Conservation (phyloP, 2,329 filamentous ascomycete species). For the Fusarium albosuccineum region DNA sequence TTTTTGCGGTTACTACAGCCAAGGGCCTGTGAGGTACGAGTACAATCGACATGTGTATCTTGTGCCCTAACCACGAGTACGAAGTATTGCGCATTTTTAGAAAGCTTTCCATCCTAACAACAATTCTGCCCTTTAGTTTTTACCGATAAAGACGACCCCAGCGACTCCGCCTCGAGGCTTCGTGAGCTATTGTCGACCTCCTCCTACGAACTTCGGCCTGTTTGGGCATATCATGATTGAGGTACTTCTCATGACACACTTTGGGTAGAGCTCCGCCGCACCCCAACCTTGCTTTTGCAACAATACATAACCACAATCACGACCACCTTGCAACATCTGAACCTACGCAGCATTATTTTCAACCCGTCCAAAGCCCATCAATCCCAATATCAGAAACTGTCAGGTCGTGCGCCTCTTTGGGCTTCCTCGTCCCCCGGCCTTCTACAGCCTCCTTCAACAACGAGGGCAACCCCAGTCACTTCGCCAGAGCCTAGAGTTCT, state of each 20-base stretch:
- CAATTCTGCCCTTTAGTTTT: conserved; percentile 5
- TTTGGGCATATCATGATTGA: conserved; percentile 12
- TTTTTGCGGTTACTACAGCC: conserved; percentile 28
- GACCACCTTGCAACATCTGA: conserved; percentile 7
- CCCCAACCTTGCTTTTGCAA: background rate
- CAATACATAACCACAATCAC: background rate
- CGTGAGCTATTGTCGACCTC: background rate
- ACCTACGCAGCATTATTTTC: conserved; percentile 14
- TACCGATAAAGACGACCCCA: conserved; percentile 7
- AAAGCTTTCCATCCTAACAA: conserved; percentile 18
- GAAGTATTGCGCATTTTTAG: background rate
- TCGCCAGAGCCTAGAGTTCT: conserved; percentile 25
- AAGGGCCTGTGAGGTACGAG: conserved; percentile 29
- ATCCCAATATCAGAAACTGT: conserved; percentile 16
- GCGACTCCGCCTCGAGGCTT: conserved; percentile 2
- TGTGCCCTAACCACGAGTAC: background rate
- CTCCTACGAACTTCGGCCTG: conserved; percentile 7
- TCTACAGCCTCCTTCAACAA: conserved; percentile 25
- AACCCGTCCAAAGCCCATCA: background rate
- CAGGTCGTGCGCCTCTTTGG: conserved; percentile 15
- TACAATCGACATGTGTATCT: conserved; percentile 5
- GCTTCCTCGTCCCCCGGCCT: conserved; percentile 12
- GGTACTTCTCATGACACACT: conserved; percentile 9
- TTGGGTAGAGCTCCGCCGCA: conserved; percentile 18
- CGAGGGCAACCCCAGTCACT: conserved; percentile 28